A percentile compares a stretch with the other conserved stretches of the same genome.
phyloP scores from a whole-genome alignment of 2,329 filamentous ascomycete species.

The Cryphonectria parasitica region DNA sequence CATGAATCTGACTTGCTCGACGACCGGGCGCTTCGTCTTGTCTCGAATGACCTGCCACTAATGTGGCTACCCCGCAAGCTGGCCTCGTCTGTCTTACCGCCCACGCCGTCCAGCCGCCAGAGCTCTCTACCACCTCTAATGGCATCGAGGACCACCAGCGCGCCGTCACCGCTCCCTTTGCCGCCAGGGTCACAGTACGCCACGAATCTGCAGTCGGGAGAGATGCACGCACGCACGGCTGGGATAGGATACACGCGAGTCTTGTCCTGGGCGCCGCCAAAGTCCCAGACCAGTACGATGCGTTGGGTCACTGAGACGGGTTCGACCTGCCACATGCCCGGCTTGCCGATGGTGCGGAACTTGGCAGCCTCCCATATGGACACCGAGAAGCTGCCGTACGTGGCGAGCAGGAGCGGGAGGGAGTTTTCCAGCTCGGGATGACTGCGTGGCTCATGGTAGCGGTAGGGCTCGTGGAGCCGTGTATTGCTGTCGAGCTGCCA shows the following conservation, averaged over 20 bases:
- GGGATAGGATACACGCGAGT: slow-evolving; percentile 45
- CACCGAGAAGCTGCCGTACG: slow-evolving; percentile 44
- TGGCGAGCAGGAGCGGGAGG: slow-evolving; percentile 42
- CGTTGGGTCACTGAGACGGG: slow-evolving; percentile 40
- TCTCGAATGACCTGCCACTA: slow-evolving; percentile 16
- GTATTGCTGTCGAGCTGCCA: slow-evolving; percentile 42
- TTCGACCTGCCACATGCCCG: slow-evolving; percentile 41
- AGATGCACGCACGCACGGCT: slow-evolving; percentile 44
- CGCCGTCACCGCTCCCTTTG: slow-evolving; percentile 37
- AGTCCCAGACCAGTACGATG: slow-evolving; percentile 47
- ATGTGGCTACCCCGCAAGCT: slow-evolving; percentile 8
- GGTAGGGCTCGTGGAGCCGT: slow-evolving; percentile 36
- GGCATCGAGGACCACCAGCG: slow-evolving; percentile 44
- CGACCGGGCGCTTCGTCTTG: slow-evolving; percentile 16
- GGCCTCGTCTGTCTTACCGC: slow-evolving; percentile 25
- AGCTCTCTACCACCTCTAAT: slow-evolving; percentile 40
- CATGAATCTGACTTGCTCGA: slow-evolving; percentile 12
- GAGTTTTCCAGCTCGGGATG: slow-evolving; percentile 46
- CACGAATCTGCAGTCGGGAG: slow-evolving; percentile 46
- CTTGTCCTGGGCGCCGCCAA: slow-evolving; percentile 39
- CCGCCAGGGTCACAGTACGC: slow-evolving; percentile 45
- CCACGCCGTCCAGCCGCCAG: slow-evolving; percentile 42
- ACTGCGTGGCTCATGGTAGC: slow-evolving; percentile 38
- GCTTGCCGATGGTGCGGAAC: slow-evolving; percentile 39
- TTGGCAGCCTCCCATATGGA: slow-evolving; percentile 47